Evolutionary conservation across 148 eudicot genomes (phyloP), one percentile per base, ranked within the genome.

Genomic region (Chenopodium quinoa): DNA sequence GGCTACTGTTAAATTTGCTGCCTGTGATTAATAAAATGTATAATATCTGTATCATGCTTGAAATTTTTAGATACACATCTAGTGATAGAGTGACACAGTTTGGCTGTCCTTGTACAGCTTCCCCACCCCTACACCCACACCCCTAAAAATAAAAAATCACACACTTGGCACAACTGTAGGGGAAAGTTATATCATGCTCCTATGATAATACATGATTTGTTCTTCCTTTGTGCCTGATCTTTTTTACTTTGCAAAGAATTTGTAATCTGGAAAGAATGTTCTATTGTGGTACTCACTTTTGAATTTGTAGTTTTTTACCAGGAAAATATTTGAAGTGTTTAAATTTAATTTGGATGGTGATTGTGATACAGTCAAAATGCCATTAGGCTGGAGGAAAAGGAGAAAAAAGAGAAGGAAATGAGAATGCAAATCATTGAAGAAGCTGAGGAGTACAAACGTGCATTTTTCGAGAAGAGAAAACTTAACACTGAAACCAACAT

Each of bases 361-460:
- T 78, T 60, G 78, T 50, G 12, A 48, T 87, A 82, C 91, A 96
- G 99, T 83, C 88, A 82, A 65, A 96, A 93, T 88, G 88, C 93
- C 73, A 88, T 91, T 56, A 89, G 85, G 48, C 95, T 96, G 31
- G 98, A 91, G 85, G 99, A 96, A 84, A 96, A 96, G 86, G 99
- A 96, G 86, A 89, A 89, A 76, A 88, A 19, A 65, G 99, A 96
- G 82, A 93, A 92, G 89, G 98, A 96, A 86, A 85, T 92, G 90
- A 88, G 95, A 69, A 84, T 80, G 87, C 97, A 93, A 85, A 96
- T 96, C 79, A 81, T 96, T 72, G 90, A 91, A 86, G 99, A 96
- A 84, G 99, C 92, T 52, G 95, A 91, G 84, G 97, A 93, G 81
- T 93, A 65, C 65, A 96, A 92, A 66, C 86, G 82, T 78, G 92